A percentile compares a stretch with the other conserved stretches of the same genome.
Evolutionary conservation across 2,329 filamentous ascomycete species (phyloP).

Genomic region (Parastagonospora nodorum): DNA sequence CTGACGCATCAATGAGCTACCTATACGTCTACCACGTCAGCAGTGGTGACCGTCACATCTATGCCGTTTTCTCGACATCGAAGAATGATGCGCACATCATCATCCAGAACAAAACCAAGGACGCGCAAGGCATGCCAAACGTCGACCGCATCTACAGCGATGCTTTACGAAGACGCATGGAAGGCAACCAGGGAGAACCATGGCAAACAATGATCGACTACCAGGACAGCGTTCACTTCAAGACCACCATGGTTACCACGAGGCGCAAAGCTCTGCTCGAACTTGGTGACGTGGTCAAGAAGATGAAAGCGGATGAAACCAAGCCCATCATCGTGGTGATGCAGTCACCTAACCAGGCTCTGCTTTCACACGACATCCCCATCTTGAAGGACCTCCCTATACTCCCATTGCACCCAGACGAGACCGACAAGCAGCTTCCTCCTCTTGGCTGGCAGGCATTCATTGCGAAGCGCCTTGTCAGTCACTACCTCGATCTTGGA

Average conservation of each 20-base stretch:
- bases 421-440: conserved; percentile 83
- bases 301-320: conserved; percentile 82
- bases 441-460: conserved; percentile 93
- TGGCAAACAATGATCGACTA: conserved; percentile 86
- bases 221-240: conserved; percentile 84
- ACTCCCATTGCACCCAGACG: conserved; percentile 78
- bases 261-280: conserved; percentile 87
- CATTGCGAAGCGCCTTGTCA: conserved; percentile 81
- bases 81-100: conserved; percentile 82
- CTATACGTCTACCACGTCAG: conserved; percentile 92
- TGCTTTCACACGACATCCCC: conserved; percentile 83
- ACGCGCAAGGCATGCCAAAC: conserved; percentile 86
- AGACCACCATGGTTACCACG: conserved; percentile 84
- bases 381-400: conserved; percentile 83
- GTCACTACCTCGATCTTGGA: conserved; percentile 90
- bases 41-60: conserved; percentile 88
- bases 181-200: conserved; percentile 69
- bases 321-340: conserved; percentile 83
- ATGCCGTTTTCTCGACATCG: conserved; percentile 87
- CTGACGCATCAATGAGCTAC: conserved; percentile 75
- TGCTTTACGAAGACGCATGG: conserved; percentile 66
- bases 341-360: conserved; percentile 83
- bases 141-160: conserved; percentile 87
- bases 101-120: conserved; percentile 81
- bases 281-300: conserved; percentile 85